Evolutionary conservation across 768 basidiomycete species (phyloP), one percentile per base, ranked within the genome.

Genomic region (Trametes cinnabarina): DNA sequence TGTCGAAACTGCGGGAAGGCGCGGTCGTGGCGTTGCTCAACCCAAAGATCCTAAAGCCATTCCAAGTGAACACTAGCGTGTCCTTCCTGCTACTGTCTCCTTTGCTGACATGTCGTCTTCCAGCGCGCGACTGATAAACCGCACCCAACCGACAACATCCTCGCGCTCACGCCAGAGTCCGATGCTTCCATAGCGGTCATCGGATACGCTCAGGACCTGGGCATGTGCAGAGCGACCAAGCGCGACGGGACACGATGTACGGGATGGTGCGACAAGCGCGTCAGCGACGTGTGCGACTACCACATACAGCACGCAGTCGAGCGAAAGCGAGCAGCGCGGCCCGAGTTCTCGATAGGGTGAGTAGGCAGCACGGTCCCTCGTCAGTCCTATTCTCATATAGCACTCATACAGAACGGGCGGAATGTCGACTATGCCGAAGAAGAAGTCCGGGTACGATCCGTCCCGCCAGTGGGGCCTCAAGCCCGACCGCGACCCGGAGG

Each of bases 21-120:
- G 88, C 92, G 46, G 94, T 98, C 4, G 77, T 98, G 39, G 91
- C 93, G 1, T 78, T 99, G 40, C 75, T 98, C 19, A 97, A 96
- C 66, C 94, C 97, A 0, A 81, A 80, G 51, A 82, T 98, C 43
- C 74, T 97, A 56, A 91, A 91, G 66, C 94, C 94, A 11, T 88
- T 89, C 61, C 86, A 91, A 73, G 93, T 93, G 52, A 57, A 82
- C n/a, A n/a, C n/a, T n/a, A n/a, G n/a, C n/a, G n/a, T n/a, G n/a
- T n/a, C n/a, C 42, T 14, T 20, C 32, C 26, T 14, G 11, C 19
- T 26, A 4, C 43, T 44, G 43, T 32, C 41, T 23, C 30, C 26
- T 0, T 23, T 35, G 28, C 47, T 28, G 7, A n/a, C 15, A 40
- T 22, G 15, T 39, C 14, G 32, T 8, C 1, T 40, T 14, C 41